Evolutionary conservation across 768 basidiomycete species (phyloP).

Genomic region (Strobilomyces dryophilus): DNA sequence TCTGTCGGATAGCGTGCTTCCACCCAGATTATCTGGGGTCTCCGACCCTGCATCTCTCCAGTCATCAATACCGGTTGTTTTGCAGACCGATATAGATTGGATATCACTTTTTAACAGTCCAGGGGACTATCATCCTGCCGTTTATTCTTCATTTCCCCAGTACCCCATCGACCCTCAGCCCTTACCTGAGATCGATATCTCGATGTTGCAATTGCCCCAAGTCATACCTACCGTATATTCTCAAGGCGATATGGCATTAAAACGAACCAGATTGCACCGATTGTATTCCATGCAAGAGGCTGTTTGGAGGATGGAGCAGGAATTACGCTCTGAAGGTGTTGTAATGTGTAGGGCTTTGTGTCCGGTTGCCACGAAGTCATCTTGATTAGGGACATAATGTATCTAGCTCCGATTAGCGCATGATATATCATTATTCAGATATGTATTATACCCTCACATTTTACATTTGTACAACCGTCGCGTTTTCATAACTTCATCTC

Average conservation of each 20-base stretch:
- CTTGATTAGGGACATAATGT: too few species aligned
- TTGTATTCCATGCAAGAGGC: conserved; percentile 32
- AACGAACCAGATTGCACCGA: conserved; percentile 18
- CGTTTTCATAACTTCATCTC: not conserved
- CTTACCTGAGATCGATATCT: conserved; percentile 24
- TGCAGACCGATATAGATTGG: conserved; percentile 12
- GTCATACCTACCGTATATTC: not conserved
- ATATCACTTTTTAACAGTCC: conserved; percentile 7
- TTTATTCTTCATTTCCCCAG: conserved; percentile 2
- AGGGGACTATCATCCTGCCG: not conserved
- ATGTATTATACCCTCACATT: conserved; percentile 6
- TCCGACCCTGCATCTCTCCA: not conserved
- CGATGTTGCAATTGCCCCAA: conserved; percentile 21
- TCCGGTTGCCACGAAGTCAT: too few species aligned
- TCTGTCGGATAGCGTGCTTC: not conserved
- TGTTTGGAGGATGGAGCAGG: conserved; percentile 31
- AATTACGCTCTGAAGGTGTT: conserved; percentile 25
- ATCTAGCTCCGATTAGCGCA: not conserved
- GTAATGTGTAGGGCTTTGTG: not conserved
- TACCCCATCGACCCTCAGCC: not conserved
- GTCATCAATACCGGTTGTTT: not conserved
- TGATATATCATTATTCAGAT: conserved; percentile 20
- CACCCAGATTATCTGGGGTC: not conserved
- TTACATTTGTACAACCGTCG: not conserved
- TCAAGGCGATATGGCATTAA: conserved; percentile 2